Conservation (phyloP, 1,284 basidiomycete species). For the Cystobasidium pallidum region DNA sequence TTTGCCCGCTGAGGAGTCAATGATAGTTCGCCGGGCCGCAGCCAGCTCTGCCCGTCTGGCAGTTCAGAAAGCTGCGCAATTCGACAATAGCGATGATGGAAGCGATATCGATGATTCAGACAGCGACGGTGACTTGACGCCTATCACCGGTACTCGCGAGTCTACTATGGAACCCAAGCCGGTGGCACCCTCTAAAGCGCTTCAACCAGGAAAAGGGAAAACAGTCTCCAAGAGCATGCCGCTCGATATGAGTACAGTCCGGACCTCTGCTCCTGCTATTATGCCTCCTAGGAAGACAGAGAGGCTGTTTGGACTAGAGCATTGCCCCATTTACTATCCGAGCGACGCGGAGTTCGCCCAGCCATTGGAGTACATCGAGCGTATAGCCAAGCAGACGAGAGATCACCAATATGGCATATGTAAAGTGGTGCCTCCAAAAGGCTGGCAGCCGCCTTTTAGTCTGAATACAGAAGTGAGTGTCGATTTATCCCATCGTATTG, state of each 20-base stretch:
- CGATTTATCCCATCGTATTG: slow-evolving; percentile 24
- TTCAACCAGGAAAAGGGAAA: neutral
- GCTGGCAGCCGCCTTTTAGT: slow-evolving; percentile 96
- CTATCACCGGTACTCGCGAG: neutral
- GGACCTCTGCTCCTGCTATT: slow-evolving; percentile 48
- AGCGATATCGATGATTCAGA: slow-evolving; percentile 10
- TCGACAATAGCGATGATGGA: slow-evolving; percentile 12
- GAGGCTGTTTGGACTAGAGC: slow-evolving; percentile 74
- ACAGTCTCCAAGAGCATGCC: slow-evolving; percentile 38
- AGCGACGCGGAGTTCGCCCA: slow-evolving; percentile 87
- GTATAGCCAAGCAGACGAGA: slow-evolving; percentile 67
- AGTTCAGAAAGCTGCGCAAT: neutral
- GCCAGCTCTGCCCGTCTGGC: slow-evolving; percentile 1
- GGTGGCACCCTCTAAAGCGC: neutral
- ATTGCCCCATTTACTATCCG: slow-evolving; percentile 89
- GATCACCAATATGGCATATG: slow-evolving; percentile 86
- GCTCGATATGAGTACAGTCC: slow-evolving; percentile 51
- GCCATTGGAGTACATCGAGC: slow-evolving; percentile 92
- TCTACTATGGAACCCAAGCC: slow-evolving; percentile 4
- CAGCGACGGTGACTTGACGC: slow-evolving; percentile 20
- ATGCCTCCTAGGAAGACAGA: slow-evolving; percentile 45
- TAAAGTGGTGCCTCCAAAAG: slow-evolving; percentile 91
- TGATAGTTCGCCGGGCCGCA: slow-evolving; percentile 6
- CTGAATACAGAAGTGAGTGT: slow-evolving; percentile 81
- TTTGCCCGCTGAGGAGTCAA: neutral